Conservation (phyloP, 345 rosid genomes). For the Streptanthus diversifolius region DNA sequence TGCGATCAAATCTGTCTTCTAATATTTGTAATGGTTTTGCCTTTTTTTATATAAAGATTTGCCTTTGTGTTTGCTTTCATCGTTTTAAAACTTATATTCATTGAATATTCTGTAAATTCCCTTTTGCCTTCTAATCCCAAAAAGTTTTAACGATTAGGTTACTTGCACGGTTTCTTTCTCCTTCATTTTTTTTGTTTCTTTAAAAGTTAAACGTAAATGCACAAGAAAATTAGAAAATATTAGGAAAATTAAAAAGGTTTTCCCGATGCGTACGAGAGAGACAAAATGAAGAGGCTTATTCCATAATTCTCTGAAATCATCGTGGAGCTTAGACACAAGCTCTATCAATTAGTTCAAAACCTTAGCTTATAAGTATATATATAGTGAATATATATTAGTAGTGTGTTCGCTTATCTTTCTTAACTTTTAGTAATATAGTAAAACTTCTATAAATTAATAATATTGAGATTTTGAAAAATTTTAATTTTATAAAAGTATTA, state of each 20-base stretch:
- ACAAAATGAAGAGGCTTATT: conserved; percentile 4
- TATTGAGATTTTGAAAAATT: too few species aligned
- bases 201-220: neutral
- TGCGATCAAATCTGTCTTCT: neutral
- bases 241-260: neutral
- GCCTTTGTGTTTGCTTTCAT: neutral
- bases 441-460: too few species aligned
- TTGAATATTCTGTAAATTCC: neutral
- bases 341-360: neutral
- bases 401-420: neutral
- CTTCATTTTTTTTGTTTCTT: neutral
- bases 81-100: neutral
- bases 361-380: neutral
- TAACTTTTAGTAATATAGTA: neutral
- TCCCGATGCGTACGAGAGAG: neutral
- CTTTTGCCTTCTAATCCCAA: neutral
- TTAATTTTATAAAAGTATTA: too few species aligned
- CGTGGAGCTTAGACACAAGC: neutral
- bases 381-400: neutral
- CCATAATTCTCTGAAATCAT: neutral
- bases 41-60: neutral
- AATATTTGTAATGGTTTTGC: neutral
- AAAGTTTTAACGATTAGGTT: neutral
- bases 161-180: neutral
- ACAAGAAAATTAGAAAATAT: neutral